Conservation (phyloP, 805 yeast genomes). For the Cyberlindnera mrakii region DNA sequence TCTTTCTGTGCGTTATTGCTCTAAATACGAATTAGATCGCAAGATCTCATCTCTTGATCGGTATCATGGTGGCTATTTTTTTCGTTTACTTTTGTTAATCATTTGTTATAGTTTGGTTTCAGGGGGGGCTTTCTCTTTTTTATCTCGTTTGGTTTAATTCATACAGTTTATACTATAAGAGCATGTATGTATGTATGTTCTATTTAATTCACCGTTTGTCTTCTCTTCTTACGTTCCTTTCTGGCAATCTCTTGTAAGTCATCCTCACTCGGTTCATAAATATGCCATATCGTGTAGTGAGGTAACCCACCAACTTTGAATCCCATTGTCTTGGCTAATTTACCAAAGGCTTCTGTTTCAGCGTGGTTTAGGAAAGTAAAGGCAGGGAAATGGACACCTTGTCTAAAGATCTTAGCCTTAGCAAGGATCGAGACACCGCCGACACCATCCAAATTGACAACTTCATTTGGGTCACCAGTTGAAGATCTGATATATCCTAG, state of each 20-base stretch:
- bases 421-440: conserved; percentile 84
- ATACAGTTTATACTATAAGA: not conserved
- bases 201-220: conserved; percentile 18
- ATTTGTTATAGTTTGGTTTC: too few relatives aligned
- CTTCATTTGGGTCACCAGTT: conserved; percentile 54
- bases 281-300: conserved; percentile 87
- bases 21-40: too few relatives aligned
- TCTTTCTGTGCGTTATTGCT: too few relatives aligned
- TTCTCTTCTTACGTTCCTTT: conserved; percentile 61
- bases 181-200: not conserved
- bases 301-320: conserved; percentile 83
- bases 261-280: conserved; percentile 84
- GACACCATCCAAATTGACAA: conserved; percentile 74
- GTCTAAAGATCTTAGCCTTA: conserved; percentile 66
- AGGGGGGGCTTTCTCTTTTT: too few relatives aligned
- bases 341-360: conserved; percentile 84
- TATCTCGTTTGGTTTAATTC: not conserved
- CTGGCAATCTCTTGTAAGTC: conserved; percentile 66
- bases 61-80: too few relatives aligned
- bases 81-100: too few relatives aligned
- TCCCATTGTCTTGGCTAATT: conserved; percentile 74
- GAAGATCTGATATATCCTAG: conserved; percentile 64
- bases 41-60: too few relatives aligned
- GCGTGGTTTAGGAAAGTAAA: conserved; percentile 82
- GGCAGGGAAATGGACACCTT: conserved; percentile 81